Evolutionary conservation across 2,329 filamentous ascomycete genomes (phyloP).

Genomic region (Tricladium varicosporioides): DNA sequence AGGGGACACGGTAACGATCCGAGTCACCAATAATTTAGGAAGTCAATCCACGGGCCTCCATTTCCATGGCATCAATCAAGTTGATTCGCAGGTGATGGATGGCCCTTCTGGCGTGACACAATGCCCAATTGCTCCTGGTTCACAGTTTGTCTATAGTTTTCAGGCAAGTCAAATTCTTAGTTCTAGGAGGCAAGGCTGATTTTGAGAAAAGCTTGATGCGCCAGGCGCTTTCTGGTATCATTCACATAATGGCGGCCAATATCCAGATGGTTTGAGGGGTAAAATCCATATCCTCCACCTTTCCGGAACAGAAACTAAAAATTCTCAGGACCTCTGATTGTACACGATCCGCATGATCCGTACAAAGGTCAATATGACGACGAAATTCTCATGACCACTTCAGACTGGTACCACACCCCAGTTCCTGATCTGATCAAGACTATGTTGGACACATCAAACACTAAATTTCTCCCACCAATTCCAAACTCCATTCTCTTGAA

Average conservation of each 20-base stretch:
- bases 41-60: slow-evolving; percentile 51
- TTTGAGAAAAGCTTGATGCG: slow-evolving; percentile 7
- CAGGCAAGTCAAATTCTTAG: slow-evolving; percentile 39
- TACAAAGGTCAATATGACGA: slow-evolving; percentile 53
- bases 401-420: slow-evolving; percentile 53
- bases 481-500: slow-evolving; percentile 17
- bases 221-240: slow-evolving; percentile 57
- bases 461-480: slow-evolving; percentile 8
- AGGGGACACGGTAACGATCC: slow-evolving; percentile 50
- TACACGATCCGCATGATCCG: slow-evolving; percentile 56
- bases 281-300: not conserved
- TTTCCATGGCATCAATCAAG: slow-evolving; percentile 60
- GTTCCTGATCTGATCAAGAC: slow-evolving; percentile 15
- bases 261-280: slow-evolving; percentile 63
- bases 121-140: slow-evolving; percentile 26
- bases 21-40: slow-evolving; percentile 46
- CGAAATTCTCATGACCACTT: slow-evolving; percentile 55
- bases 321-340: slow-evolving; percentile 45
- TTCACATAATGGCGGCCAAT: slow-evolving; percentile 62
- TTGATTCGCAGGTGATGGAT: slow-evolving; percentile 55
- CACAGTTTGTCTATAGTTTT: slow-evolving; percentile 30
- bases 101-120: slow-evolving; percentile 50
- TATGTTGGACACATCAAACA: slow-evolving; percentile 14
- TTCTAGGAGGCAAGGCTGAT: not conserved
- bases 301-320: not conserved